Evolutionary conservation across 2,329 filamentous ascomycete genomes (phyloP).

Genomic region (Leptographium procerum): DNA sequence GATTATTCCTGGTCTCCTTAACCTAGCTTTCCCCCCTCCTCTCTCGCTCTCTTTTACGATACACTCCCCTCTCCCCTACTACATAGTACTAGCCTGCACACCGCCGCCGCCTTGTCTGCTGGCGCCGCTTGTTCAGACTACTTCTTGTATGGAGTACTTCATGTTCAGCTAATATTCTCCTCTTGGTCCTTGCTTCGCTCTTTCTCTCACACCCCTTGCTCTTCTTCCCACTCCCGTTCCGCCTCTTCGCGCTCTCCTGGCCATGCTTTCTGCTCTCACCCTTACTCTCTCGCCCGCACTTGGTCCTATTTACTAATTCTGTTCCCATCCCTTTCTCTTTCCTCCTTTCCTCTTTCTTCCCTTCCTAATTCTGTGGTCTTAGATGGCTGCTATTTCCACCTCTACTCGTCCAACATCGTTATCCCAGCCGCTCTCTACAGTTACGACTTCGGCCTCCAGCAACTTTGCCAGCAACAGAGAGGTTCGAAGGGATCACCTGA

Average conservation of each 20-base stretch:
- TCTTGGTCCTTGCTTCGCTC: neutral
- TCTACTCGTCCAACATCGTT: constrained; percentile 18
- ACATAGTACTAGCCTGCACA: neutral
- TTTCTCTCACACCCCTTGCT: neutral
- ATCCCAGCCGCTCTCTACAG: constrained; percentile 13
- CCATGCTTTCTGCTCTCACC: neutral
- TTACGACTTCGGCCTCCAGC: constrained; percentile 1
- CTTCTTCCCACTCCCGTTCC: neutral
- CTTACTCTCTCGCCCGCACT: neutral
- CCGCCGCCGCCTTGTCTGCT: neutral
- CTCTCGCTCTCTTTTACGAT: neutral
- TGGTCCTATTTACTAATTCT: constrained; percentile 3
- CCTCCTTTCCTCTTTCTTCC: too few species aligned
- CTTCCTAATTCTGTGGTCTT: constrained; percentile 19
- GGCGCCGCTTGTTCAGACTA: neutral
- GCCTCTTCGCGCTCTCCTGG: neutral
- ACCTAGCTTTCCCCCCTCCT: neutral
- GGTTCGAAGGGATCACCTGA: neutral
- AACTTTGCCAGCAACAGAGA: constrained; percentile 1
- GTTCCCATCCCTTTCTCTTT: constrained; percentile 1
- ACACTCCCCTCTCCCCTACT: neutral
- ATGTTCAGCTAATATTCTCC: neutral
- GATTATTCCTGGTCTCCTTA: neutral
- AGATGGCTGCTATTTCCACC: constrained; percentile 32
- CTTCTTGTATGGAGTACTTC: neutral